Conservation (phyloP, 352 stramenopile species). For the Pythium vanterpoolii region DNA sequence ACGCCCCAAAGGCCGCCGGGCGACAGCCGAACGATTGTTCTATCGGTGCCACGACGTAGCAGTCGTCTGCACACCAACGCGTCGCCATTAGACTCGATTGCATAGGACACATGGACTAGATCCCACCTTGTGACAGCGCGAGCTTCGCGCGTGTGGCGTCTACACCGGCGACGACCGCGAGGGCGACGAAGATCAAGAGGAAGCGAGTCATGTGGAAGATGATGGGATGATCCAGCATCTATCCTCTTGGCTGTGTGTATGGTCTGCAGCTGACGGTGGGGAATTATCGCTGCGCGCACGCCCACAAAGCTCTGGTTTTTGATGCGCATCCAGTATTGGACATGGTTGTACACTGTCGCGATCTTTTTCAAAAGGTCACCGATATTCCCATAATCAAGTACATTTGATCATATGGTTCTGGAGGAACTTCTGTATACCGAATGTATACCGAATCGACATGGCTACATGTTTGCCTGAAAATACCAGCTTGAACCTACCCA, state of each 20-base stretch:
- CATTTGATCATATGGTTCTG: no score
- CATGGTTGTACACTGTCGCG: neutral
- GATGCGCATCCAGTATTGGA: neutral
- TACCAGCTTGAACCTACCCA: no score
- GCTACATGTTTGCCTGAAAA: neutral
- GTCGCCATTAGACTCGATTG: neutral
- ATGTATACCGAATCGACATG: neutral
- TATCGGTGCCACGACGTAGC: neutral
- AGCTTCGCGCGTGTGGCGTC: neutral
- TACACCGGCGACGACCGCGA: neutral
- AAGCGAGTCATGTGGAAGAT: neutral
- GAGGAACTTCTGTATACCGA: neutral
- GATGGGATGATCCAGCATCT: neutral
- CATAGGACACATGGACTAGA: neutral
- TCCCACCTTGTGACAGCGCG: neutral
- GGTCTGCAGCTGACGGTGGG: no score
- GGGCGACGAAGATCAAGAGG: neutral
- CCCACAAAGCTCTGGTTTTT: neutral
- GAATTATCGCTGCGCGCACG: neutral
- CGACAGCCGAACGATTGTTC: slow-evolving; percentile 4
- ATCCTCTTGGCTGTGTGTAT: neutral
- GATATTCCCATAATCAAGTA: neutral
- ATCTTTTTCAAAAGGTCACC: slow-evolving; percentile 2
- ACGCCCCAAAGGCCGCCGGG: slow-evolving; percentile 14
- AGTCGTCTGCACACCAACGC: neutral